Base-by-base conservation (phyloP, 2,329 filamentous ascomycete species). In the Pseudogymnoascus sp. region DNA sequence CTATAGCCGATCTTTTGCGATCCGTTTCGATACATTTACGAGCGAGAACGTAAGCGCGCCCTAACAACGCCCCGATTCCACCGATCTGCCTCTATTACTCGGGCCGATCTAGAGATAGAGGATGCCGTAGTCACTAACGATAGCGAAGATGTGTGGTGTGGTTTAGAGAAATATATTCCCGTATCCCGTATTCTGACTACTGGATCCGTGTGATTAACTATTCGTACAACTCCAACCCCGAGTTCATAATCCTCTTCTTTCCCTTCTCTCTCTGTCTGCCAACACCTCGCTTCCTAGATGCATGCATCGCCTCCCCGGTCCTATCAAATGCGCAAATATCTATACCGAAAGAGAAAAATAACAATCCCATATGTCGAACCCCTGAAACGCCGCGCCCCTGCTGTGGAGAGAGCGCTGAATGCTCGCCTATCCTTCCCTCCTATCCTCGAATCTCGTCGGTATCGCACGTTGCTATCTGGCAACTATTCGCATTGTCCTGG, bases 371-470 rank as follows among this genome's bases (percentile, higher is more conserved):
- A 18, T 54, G 47, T 33, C 47, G 16, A 35, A 54, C 47, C 47
- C 47, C 47, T 54, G 47, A 54, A 54, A 54, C 47, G 47, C 47
- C 47, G 28, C 47, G 47, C 28, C 33, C 16, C 28, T 54, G 2
- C 47, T 14, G 47, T 54, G 47, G 47, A 18, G 47, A 54, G 47
- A 54, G 47, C 47, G 28, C 28, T 35, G 3, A 35, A 54, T 54
- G 47, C 47, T 54, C 47, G 28, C 47, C 25, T 54, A 18, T 33
- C n/a, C n/a, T 6, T 38, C 47, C n/a, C 9, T 18, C n/a, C 25
- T 33, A 54, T 54, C 47, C 47, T 54, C 28, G 25, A 54, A 63
- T 35, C 47, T 54, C 47, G 18, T 35, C 47, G 47, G 47, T 54
- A 54, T 33, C 47, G 6, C 43, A 11, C 43, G 16, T 50, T 8